Percentiles rank a stretch among this genome's conserved stretches.
Conservation (phyloP, 2,329 filamentous ascomycete species). For the Apiospora malaysiana region DNA sequence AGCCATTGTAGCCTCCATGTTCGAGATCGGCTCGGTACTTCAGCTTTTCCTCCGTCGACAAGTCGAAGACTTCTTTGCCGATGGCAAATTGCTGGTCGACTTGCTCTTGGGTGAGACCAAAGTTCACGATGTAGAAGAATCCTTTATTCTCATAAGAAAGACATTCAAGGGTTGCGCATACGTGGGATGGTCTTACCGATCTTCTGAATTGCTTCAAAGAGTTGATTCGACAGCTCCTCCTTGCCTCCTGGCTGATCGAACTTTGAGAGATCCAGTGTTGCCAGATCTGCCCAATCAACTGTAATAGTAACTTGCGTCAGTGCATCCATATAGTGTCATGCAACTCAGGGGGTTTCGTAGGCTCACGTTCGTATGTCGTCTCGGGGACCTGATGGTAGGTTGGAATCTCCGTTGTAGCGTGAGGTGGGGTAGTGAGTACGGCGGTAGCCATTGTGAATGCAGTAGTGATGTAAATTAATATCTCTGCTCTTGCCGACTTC, state of each 20-base stretch:
- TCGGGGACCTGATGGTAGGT: conserved; percentile 43
- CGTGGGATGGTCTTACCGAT: no score
- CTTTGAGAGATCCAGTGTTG: conserved; percentile 61
- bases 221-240: conserved; percentile 56
- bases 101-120: conserved; percentile 64
- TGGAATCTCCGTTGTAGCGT: conserved; percentile 30
- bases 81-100: conserved; percentile 67
- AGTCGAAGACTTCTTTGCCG: conserved; percentile 61
- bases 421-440: conserved; percentile 26
- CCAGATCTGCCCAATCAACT: conserved; percentile 60
- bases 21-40: conserved; percentile 59
- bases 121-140: conserved; percentile 70
- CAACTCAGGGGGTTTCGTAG: not conserved
- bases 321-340: not conserved
- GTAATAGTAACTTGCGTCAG: not conserved
- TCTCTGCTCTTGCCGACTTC: not conserved
- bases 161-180: no score
- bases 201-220: conserved; percentile 58
- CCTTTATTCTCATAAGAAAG: no score
- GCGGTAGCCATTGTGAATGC: not conserved
- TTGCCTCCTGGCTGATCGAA: conserved; percentile 62
- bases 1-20: conserved; percentile 63
- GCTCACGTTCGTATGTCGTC: conserved; percentile 41
- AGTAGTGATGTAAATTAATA: not conserved
- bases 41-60: conserved; percentile 63